phyloP scores from a whole-genome alignment of 805 yeast genomes.

The Ogataea kodamae region DNA sequence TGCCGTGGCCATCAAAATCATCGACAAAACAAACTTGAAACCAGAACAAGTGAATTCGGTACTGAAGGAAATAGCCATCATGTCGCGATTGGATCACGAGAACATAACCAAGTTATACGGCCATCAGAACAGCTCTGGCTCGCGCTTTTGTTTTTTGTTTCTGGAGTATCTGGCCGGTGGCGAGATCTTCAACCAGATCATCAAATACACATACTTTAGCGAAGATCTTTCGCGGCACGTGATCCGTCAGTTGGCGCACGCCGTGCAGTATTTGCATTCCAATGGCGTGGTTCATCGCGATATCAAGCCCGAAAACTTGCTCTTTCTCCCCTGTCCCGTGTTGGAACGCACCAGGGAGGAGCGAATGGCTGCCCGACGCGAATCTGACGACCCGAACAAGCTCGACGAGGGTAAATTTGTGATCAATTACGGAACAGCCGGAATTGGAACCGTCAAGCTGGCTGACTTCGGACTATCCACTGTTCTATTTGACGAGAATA shows the following conservation, averaged over 20 bases:
- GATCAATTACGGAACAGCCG: conserved; percentile 56
- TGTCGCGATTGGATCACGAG: conserved; percentile 60
- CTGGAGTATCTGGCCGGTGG: conserved; percentile 75
- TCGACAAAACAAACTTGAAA: conserved; percentile 56
- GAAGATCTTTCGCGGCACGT: conserved; percentile 73
- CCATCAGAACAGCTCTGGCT: conserved; percentile 45
- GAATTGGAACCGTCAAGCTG: conserved; percentile 58
- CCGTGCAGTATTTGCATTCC: conserved; percentile 68
- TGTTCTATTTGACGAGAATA: conserved; percentile 40
- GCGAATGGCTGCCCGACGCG: conserved; percentile 42
- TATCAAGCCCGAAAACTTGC: conserved; percentile 75
- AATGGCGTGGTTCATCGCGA: conserved; percentile 76
- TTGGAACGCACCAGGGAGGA: conserved; percentile 39
- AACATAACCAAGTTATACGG: conserved; percentile 57
- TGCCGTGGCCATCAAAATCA: conserved; percentile 70
- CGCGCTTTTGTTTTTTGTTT: conserved; percentile 55
- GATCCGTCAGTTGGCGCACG: conserved; percentile 65
- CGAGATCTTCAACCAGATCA: conserved; percentile 76
- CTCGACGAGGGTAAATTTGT: conserved; percentile 59
- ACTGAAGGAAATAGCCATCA: conserved; percentile 68
- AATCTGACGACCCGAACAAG: conserved; percentile 57
- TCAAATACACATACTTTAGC: conserved; percentile 69
- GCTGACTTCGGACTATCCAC: conserved; percentile 74
- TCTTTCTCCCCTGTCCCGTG: conserved; percentile 55
- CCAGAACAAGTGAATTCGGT: conserved; percentile 52